Conservation (phyloP, 768 basidiomycete genomes). For the Plicaturopsis crispa region DNA sequence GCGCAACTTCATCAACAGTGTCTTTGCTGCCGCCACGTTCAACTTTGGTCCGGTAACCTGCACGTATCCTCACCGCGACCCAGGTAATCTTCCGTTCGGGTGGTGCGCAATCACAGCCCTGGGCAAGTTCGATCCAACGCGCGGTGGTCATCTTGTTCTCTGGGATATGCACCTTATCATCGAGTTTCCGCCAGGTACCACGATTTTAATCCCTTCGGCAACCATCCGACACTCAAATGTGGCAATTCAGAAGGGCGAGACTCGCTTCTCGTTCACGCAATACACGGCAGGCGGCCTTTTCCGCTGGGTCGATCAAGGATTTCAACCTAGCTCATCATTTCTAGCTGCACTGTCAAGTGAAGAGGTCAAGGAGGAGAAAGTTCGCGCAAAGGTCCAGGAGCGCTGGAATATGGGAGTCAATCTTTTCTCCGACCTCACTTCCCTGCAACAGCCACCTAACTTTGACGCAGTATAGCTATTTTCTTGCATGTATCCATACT, state of each 20-base stretch:
- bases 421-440: not conserved
- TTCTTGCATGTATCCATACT: too few species aligned
- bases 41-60: slow-evolving; percentile 19
- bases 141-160: slow-evolving; percentile 25
- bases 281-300: slow-evolving; percentile 3
- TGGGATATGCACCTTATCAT: slow-evolving; percentile 19
- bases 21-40: slow-evolving; percentile 18
- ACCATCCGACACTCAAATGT: slow-evolving; percentile 19
- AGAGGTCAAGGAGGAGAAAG: not conserved
- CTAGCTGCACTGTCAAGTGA: not conserved
- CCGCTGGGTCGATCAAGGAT: slow-evolving; percentile 2
- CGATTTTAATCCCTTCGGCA: slow-evolving; percentile 22
- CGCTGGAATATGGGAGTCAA: not conserved
- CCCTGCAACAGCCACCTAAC: not conserved
- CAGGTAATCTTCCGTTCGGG: slow-evolving; percentile 21
- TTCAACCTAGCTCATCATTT: not conserved
- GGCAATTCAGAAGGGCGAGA: slow-evolving; percentile 11
- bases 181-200: slow-evolving; percentile 16
- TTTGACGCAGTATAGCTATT: not conserved
- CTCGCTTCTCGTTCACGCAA: slow-evolving; percentile 15
- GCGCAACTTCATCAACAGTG: slow-evolving; percentile 10
- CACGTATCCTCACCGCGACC: slow-evolving; percentile 17
- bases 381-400: not conserved
- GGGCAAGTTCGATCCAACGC: slow-evolving; percentile 18
- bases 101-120: slow-evolving; percentile 23